These are phyloP conservation scores for Cornus suecica DNA, from an alignment of 148 eudicot species.

Conservation along the genomic window DNA sequence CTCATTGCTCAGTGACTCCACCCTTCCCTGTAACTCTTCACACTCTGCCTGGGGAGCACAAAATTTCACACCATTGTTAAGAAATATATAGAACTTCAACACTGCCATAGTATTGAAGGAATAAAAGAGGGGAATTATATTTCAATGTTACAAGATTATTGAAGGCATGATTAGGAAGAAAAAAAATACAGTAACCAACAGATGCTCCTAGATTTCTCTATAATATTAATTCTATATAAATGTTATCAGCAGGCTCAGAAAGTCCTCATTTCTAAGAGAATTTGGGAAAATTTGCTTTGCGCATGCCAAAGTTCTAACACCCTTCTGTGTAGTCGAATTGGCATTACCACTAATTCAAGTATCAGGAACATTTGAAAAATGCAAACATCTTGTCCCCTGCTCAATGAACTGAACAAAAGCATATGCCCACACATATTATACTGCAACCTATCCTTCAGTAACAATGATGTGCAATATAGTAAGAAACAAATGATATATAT, in stretches of 20 bases:
- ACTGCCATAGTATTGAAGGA: too few species aligned
- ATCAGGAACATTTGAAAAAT: background rate
- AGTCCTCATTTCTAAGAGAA: background rate
- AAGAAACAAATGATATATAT: background rate
- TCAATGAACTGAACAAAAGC: background rate
- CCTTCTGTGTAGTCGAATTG: background rate
- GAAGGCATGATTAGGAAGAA: background rate
- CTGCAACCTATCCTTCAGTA: background rate
- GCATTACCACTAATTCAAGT: background rate
- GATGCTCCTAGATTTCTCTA: background rate
- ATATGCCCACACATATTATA: background rate
- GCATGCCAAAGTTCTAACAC: background rate
- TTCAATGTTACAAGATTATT: background rate
- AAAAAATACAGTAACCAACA: background rate
- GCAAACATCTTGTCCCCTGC: background rate
- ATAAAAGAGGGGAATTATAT: too few species aligned
- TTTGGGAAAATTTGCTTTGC: background rate
- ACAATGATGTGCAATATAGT: background rate
- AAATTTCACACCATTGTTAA: background rate
- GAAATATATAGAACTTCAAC: background rate
- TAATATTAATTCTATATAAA: background rate
- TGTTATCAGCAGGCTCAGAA: background rate
- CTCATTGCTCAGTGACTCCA: slow-evolving; percentile 56
- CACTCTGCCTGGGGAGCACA: slow-evolving; percentile 63
- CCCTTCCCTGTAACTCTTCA: slow-evolving; percentile 79